Evolutionary conservation across 805 yeast genomes (phyloP).

Genomic region (Ogataea ramenticola): DNA sequence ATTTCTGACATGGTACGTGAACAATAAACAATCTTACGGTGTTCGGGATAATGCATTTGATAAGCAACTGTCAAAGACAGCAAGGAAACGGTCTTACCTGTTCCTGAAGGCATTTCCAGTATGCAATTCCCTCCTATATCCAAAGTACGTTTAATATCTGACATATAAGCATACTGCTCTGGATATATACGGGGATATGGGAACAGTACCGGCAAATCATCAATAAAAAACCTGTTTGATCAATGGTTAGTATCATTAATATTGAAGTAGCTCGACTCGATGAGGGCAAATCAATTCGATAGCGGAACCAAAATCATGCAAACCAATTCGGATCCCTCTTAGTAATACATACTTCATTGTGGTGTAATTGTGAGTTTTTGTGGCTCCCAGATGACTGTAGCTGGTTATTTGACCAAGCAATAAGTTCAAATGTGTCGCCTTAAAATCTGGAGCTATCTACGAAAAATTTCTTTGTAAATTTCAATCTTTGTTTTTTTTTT

Average conservation of each 20-base stretch:
- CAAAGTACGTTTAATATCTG: slow-evolving; percentile 84
- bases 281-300: no score
- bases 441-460: background rate
- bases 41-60: slow-evolving; percentile 90
- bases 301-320: no score
- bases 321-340: no score
- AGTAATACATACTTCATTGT: background rate
- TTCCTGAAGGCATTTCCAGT: slow-evolving; percentile 98
- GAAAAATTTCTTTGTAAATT: background rate
- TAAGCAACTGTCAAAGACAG: slow-evolving; percentile 90
- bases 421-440: no score
- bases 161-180: slow-evolving; percentile 97
- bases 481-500: no score
- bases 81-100: slow-evolving; percentile 94
- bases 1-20: slow-evolving; percentile 99
- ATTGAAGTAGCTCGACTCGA: background rate
- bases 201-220: slow-evolving; percentile 90
- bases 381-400: no score
- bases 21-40: slow-evolving; percentile 88
- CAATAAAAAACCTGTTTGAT: slow-evolving; percentile 67
- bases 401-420: background rate
- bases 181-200: slow-evolving; percentile 97
- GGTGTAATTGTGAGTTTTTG: no score
- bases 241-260: background rate
- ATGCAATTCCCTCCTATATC: slow-evolving; percentile 97